These are phyloP conservation scores for Hyphopichia wangnamkhiaoensis DNA, from an alignment of 1,139 yeast genomes.

Conservation along the genomic window DNA sequence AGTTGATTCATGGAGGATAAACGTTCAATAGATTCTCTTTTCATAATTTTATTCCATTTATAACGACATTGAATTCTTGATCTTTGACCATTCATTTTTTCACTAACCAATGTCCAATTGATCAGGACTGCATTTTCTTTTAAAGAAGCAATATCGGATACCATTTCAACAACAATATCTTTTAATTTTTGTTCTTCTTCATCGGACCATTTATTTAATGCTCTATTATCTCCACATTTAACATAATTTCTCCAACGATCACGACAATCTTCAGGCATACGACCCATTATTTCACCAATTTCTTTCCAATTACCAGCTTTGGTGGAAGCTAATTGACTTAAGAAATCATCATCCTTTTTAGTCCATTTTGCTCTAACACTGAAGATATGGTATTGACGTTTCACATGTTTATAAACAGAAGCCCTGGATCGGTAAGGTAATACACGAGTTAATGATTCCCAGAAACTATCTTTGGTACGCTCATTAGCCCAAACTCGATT, in stretches of 20 bases:
- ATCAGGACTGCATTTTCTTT: constrained; percentile 33
- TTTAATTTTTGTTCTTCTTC: constrained; percentile 70
- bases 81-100: constrained; percentile 82
- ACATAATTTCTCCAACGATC: constrained; percentile 95
- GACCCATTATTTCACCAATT: constrained; percentile 73
- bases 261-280: constrained; percentile 98
- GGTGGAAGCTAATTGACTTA: constrained; percentile 62
- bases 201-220: constrained; percentile 73
- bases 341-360: constrained; percentile 68
- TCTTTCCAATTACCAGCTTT: constrained; percentile 84
- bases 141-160: constrained; percentile 14
- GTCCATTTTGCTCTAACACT: constrained; percentile 90
- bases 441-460: constrained; percentile 79
- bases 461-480: constrained; percentile 80
- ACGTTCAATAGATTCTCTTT: constrained; percentile 56
- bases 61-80: constrained; percentile 93
- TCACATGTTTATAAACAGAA: constrained; percentile 85
- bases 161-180: constrained; percentile 52
- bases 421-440: constrained; percentile 85
- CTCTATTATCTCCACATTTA: constrained; percentile 79
- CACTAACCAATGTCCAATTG: constrained; percentile 91
- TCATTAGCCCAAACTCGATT: constrained; percentile 86
- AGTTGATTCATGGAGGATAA: constrained; percentile 49
- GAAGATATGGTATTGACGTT: constrained; percentile 85
- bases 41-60: constrained; percentile 83